Conservation (phyloP, 495 filamentous ascomycete genomes). For the Penicillium roqueforti region DNA sequence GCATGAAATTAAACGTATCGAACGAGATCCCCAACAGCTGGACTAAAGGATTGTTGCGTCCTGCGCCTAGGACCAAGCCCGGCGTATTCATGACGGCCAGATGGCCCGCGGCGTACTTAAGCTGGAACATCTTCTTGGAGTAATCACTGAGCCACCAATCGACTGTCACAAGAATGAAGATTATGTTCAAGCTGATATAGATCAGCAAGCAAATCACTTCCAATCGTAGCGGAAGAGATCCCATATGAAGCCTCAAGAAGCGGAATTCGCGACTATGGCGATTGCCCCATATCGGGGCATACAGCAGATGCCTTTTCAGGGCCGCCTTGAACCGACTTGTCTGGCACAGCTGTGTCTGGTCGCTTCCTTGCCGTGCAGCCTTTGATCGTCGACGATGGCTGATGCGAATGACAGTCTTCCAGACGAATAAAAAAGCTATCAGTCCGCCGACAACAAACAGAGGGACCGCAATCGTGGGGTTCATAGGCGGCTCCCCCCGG, state of each 20-base stretch:
- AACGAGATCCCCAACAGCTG: constrained; percentile 35
- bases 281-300: constrained; percentile 35
- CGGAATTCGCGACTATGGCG: constrained; percentile 43
- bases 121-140: constrained; percentile 32
- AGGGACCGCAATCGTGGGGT: constrained; percentile 34
- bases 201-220: constrained; percentile 29
- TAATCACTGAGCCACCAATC: constrained; percentile 36
- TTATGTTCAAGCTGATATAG: constrained; percentile 34
- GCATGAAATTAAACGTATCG: constrained; percentile 44
- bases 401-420: constrained; percentile 23
- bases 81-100: constrained; percentile 43
- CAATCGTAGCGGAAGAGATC: constrained; percentile 36
- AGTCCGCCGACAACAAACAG: constrained; percentile 31
- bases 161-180: constrained; percentile 37
- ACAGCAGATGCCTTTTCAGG: constrained; percentile 41
- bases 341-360: constrained; percentile 24
- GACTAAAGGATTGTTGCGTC: constrained; percentile 43
- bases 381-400: constrained; percentile 27
- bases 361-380: constrained; percentile 14
- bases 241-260: constrained; percentile 36
- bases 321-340: constrained; percentile 18
- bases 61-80: constrained; percentile 37
- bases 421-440: constrained; percentile 25
- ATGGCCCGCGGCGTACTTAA: constrained; percentile 40
- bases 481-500: constrained; percentile 34